Base-by-base conservation (phyloP, 2,329 filamentous ascomycete species). In the Fusarium fujikuroi region DNA sequence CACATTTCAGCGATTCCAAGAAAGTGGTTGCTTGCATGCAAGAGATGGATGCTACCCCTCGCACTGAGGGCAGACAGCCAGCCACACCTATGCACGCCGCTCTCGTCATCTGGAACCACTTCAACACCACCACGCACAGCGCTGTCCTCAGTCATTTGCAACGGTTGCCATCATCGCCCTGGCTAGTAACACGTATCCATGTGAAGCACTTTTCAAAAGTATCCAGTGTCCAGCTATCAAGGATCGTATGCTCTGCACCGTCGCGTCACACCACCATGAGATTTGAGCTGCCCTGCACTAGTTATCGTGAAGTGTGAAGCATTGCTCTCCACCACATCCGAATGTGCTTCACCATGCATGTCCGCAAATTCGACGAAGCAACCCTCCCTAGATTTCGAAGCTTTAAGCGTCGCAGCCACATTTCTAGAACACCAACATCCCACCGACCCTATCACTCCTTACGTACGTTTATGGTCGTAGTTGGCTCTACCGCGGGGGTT, bases 31-130 rank as follows among this genome's bases (percentile, higher is more conserved):
- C 54, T 71, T 54, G 66, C 50, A 63, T 74, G 53, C 52, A 52
- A 61, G 54, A 60, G 60, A 60, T 74, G 60, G 63, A 70, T 75
- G 65, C 65, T 75, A 74, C 73, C 70, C 66, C 66, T 69, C 59
- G 32, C 56, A 63, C 53, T 47, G 39, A 62, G 39, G 39, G 34
- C 60, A 37, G 50, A 56, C 63, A 73, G 59, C 73, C 70, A 75
- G 59, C 73, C 70, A 75, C 71, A 69, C 66, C 53, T 53, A 42
- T 64, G 50, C 62, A 69, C 64, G 75, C 75, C 73, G 66, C 75
- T 75, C 75, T 77, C 75, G 75, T 77, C 75, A 77, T 77, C 71
- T 72, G 66, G 56, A 64, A 65, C 63, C 57, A 63, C 60, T 64
- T 67, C 64, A 75, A 75, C 70, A 74, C 73, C 73, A 77, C 57